These are phyloP conservation scores for Pachysandra terminalis DNA, from an alignment of 164 flowering plant species.

Conservation along the genomic window DNA sequence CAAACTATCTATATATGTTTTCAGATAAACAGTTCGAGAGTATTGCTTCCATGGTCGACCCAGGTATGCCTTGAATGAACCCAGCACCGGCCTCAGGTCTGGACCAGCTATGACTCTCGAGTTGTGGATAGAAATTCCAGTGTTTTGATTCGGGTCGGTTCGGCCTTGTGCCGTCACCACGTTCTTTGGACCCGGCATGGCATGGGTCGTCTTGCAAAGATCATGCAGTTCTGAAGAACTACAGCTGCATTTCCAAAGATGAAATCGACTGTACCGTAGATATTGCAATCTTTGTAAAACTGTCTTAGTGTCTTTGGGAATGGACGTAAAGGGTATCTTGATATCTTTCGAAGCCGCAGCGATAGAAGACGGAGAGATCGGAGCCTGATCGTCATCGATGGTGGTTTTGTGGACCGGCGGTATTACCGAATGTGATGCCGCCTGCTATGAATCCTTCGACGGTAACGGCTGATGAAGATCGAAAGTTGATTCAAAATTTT, in stretches of 20 bases:
- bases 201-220: constrained; percentile 21
- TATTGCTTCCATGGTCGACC: constrained; percentile 56
- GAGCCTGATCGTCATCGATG: constrained; percentile 42
- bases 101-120: constrained; percentile 18
- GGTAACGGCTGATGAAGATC: constrained; percentile 18
- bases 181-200: constrained; percentile 12
- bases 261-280: constrained; percentile 45
- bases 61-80: constrained; percentile 38
- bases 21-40: constrained; percentile 46
- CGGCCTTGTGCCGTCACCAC: constrained; percentile 33
- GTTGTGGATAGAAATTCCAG: constrained; percentile 29
- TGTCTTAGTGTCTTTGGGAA: constrained; percentile 44
- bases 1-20: constrained; percentile 31
- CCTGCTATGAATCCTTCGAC: constrained; percentile 49
- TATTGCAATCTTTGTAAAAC: constrained; percentile 41
- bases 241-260: constrained; percentile 50
- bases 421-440: constrained; percentile 46
- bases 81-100: constrained; percentile 21
- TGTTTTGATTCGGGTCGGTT: constrained; percentile 26
- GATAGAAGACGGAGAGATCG: constrained; percentile 42
- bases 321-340: constrained; percentile 54
- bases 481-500: no score
- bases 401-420: constrained; percentile 33
- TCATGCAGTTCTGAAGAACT: constrained; percentile 31
- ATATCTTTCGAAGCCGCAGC: constrained; percentile 39